phyloP scores from a whole-genome alignment of 768 basidiomycete genomes.

The Chalciporus sphaerocephalus region DNA sequence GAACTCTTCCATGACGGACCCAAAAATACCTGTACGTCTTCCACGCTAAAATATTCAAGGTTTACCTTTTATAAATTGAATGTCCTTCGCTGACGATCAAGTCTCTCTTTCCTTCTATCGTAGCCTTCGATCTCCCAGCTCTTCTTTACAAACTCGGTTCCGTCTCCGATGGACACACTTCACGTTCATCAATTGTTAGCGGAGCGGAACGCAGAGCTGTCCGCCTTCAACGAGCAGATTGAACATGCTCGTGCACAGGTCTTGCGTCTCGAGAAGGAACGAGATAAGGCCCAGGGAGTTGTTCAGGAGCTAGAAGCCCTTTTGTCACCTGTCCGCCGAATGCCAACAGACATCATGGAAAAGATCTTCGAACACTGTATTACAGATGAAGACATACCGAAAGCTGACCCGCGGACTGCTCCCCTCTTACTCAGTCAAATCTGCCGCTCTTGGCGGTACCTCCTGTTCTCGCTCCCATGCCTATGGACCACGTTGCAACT shows the following conservation, averaged over 20 bases:
- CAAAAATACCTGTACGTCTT: slow-evolving; percentile 23
- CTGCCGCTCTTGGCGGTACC: slow-evolving; percentile 30
- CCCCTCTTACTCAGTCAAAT: slow-evolving; percentile 29
- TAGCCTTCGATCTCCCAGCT: slow-evolving; percentile 27
- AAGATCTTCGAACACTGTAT: slow-evolving; percentile 25
- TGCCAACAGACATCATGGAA: slow-evolving; percentile 30
- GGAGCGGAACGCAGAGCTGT: slow-evolving; percentile 14
- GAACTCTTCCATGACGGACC: slow-evolving; percentile 4
- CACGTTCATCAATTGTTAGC: slow-evolving; percentile 14
- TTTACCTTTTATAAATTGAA: not conserved
- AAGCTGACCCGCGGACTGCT: slow-evolving; percentile 9
- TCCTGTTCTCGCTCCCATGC: slow-evolving; percentile 26
- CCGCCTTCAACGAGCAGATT: slow-evolving; percentile 16
- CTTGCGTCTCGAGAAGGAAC: slow-evolving; percentile 14
- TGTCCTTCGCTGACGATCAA: not conserved
- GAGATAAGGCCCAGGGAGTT: slow-evolving; percentile 7
- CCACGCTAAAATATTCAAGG: not conserved
- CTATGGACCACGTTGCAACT: slow-evolving; percentile 24
- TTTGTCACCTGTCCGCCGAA: slow-evolving; percentile 28
- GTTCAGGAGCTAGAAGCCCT: slow-evolving; percentile 26
- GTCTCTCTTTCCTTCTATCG: not conserved
- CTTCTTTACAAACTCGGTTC: slow-evolving; percentile 27
- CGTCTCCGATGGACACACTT: slow-evolving; percentile 21
- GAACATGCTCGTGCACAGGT: slow-evolving; percentile 22
- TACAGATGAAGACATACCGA: slow-evolving; percentile 7